A percentile compares a stretch with the other conserved stretches of the same genome.
These are phyloP conservation scores for Rhypophila decipiens DNA, from an alignment of 495 filamentous ascomycete genomes.

Conservation along the genomic window DNA sequence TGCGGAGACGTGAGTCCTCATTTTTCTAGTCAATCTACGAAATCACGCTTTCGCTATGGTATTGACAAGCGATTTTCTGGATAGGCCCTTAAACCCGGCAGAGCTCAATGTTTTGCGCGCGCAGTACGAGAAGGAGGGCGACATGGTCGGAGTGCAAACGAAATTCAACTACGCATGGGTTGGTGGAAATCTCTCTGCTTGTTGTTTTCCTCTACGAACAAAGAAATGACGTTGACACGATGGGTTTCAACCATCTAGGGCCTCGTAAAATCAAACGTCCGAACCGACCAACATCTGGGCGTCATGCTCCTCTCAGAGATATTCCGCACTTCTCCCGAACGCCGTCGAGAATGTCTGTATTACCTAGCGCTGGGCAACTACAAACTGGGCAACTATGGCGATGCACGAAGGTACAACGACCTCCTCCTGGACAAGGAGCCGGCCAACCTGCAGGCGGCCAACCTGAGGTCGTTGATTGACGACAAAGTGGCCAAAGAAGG, in stretches of 20 bases:
- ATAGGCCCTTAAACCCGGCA: constrained; percentile 75
- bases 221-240: neutral
- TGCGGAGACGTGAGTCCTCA: constrained; percentile 76
- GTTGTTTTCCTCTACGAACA: neutral
- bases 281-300: constrained; percentile 87
- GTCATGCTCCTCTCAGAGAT: constrained; percentile 93
- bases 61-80: neutral
- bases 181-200: constrained; percentile 16
- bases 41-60: neutral
- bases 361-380: constrained; percentile 95
- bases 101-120: constrained; percentile 86
- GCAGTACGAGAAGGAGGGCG: constrained; percentile 94
- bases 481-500: constrained; percentile 95
- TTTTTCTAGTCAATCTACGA: neutral
- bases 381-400: constrained; percentile 94
- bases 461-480: constrained; percentile 79
- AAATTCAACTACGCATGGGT: constrained; percentile 99
- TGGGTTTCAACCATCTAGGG: constrained; percentile 52
- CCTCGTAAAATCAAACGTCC: constrained; percentile 81
- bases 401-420: constrained; percentile 92
- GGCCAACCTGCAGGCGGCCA: constrained; percentile 78
- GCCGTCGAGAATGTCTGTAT: constrained; percentile 94
- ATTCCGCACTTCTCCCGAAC: constrained; percentile 84
- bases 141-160: constrained; percentile 93
- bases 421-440: constrained; percentile 83